Evolutionary conservation across 257 asterid genomes (phyloP).

Genomic region (Paraleonurus japonicus): DNA sequence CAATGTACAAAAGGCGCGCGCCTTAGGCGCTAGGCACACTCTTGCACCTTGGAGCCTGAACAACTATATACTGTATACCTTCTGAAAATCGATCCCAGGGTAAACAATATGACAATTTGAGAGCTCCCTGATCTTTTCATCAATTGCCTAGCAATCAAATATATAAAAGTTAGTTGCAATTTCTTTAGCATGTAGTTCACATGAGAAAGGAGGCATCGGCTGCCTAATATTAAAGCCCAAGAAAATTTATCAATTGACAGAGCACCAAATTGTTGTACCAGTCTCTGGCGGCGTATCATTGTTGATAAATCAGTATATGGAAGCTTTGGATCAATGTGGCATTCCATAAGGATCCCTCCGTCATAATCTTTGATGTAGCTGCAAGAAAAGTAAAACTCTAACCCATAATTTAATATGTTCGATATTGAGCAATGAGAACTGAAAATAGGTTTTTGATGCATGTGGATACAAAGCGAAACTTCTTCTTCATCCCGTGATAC

Average conservation of each 20-base stretch:
- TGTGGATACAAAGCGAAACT: not conserved
- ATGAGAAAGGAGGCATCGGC: constrained; percentile 8
- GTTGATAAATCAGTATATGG: constrained; percentile 96
- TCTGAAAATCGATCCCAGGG: constrained; percentile 91
- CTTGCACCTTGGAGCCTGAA: too few relatives aligned
- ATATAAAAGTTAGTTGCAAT: constrained; percentile 13
- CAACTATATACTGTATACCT: too few relatives aligned
- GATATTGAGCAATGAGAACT: not conserved
- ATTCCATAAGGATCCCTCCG: constrained; percentile 99
- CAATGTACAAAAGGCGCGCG: too few relatives aligned
- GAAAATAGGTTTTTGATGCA: not conserved
- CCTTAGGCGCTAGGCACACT: too few relatives aligned
- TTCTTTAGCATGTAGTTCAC: not conserved
- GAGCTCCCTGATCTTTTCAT: constrained; percentile 93
- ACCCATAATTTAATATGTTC: constrained; percentile 9
- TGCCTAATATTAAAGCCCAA: constrained; percentile 10
- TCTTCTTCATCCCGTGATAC: not conserved
- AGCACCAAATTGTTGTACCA: constrained; percentile 41
- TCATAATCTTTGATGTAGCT: constrained; percentile 96
- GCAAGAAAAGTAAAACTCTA: constrained; percentile 24
- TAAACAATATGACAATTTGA: constrained; percentile 97
- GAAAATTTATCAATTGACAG: not conserved
- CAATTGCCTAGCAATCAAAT: constrained; percentile 74
- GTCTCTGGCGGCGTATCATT: constrained; percentile 96
- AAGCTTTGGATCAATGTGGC: constrained; percentile 94